Evolutionary conservation across 2,329 filamentous ascomycete species (phyloP).

Genomic region (Blumeria hordei): DNA sequence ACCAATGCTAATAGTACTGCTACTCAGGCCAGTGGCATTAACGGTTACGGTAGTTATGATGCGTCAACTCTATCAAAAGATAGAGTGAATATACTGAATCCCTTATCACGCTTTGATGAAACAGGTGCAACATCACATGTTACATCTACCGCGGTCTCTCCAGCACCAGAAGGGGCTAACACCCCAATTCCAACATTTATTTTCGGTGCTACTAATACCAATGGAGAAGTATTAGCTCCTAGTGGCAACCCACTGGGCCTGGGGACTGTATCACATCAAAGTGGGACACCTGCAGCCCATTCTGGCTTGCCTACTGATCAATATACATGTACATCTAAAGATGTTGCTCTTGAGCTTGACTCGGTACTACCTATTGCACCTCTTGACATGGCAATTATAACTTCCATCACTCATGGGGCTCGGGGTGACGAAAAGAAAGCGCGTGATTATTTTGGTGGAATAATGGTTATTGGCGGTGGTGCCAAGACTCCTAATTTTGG

Average conservation of each 20-base stretch:
- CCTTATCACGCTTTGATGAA: slow-evolving; percentile 40
- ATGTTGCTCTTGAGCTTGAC: slow-evolving; percentile 47
- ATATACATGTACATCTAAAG: slow-evolving; percentile 17
- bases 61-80: slow-evolving; percentile 37
- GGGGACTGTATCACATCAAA: slow-evolving; percentile 24
- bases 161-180: slow-evolving; percentile 50
- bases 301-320: slow-evolving; percentile 17
- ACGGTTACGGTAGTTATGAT: slow-evolving; percentile 19
- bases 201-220: slow-evolving; percentile 21
- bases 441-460: slow-evolving; percentile 67
- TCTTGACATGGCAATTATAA: slow-evolving; percentile 73
- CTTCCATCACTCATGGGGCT: slow-evolving; percentile 67
- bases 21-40: slow-evolving; percentile 11
- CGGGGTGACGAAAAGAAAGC: slow-evolving; percentile 81
- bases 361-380: slow-evolving; percentile 59
- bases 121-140: slow-evolving; percentile 54
- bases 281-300: slow-evolving; percentile 20
- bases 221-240: slow-evolving; percentile 13
- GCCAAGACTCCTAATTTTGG: slow-evolving; percentile 62
- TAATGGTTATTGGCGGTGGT: slow-evolving; percentile 70
- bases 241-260: slow-evolving; percentile 6
- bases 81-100: slow-evolving; percentile 40
- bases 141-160: slow-evolving; percentile 60
- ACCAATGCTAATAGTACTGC: slow-evolving; percentile 16
- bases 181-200: slow-evolving; percentile 35